Conservation (phyloP, 306 rosid genomes). For the Quillaja saponaria region DNA sequence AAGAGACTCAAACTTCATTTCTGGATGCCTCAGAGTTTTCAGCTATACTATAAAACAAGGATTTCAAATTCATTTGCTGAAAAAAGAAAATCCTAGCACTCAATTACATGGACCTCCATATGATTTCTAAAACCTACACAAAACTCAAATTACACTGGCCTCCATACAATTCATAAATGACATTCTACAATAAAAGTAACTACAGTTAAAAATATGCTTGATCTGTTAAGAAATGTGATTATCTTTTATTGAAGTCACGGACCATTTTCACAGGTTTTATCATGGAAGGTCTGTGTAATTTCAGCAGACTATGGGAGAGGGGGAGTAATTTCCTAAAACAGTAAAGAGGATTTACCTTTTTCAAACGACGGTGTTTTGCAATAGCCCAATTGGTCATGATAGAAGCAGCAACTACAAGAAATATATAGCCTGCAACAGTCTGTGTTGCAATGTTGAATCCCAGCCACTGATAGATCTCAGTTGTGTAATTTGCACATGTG, state of each 20-base stretch:
- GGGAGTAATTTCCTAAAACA: not conserved
- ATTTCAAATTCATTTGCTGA: no score
- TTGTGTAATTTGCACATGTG: conserved; percentile 95
- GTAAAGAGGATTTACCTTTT: conserved; percentile 58
- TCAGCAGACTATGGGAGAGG: not conserved
- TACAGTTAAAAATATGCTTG: no score
- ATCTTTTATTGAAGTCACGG: not conserved
- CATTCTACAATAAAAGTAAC: no score
- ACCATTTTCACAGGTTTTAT: not conserved
- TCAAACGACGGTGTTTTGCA: conserved; percentile 90
- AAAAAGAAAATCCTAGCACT: no score
- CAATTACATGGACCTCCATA: no score
- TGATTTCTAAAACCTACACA: no score
- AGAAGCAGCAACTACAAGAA: conserved; percentile 66
- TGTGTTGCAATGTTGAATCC: conserved; percentile 96
- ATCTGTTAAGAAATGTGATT: not conserved
- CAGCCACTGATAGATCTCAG: conserved; percentile 97
- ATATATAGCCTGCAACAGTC: conserved; percentile 81
- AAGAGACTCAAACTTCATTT: no score
- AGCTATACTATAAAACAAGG: no score
- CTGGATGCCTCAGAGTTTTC: no score
- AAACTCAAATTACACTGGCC: no score
- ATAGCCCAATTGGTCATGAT: conserved; percentile 99
- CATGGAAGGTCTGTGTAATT: not conserved
- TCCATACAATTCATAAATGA: no score